Percentiles rank a stretch among this genome's conserved stretches.
Evolutionary conservation across 768 basidiomycete genomes (phyloP).

Genomic region (Collybiopsis confluens): DNA sequence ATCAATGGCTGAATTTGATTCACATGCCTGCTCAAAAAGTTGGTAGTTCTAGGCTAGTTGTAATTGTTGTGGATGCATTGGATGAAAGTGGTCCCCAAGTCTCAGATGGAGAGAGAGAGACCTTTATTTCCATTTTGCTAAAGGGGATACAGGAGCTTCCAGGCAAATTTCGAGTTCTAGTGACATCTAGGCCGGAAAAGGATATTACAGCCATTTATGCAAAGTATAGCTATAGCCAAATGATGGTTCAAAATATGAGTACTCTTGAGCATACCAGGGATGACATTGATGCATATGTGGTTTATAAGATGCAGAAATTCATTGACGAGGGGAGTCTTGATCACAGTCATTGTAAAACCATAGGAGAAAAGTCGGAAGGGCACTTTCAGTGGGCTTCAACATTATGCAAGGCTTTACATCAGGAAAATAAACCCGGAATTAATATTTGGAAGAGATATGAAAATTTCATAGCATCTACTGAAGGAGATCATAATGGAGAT

Average conservation of each 20-base stretch:
- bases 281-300: neutral
- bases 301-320: neutral
- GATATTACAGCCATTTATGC: neutral
- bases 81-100: neutral
- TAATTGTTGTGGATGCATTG: neutral
- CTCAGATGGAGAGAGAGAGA: neutral
- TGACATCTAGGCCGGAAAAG: neutral
- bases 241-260: neutral
- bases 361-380: neutral
- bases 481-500: neutral
- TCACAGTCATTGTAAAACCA: neutral
- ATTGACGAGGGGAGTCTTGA: neutral
- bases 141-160: no score
- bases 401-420: neutral
- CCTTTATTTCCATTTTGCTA: neutral
- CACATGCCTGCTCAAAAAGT: neutral
- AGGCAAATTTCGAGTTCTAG: neutral
- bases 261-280: neutral
- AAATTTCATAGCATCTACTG: neutral
- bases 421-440: neutral
- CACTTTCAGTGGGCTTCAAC: neutral
- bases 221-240: neutral
- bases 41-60: neutral
- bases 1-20: neutral
- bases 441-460: neutral